A percentile compares a stretch with the other conserved stretches of the same genome.
phyloP scores from a whole-genome alignment of 352 stramenopile species.

The Phytophthora cajani region DNA sequence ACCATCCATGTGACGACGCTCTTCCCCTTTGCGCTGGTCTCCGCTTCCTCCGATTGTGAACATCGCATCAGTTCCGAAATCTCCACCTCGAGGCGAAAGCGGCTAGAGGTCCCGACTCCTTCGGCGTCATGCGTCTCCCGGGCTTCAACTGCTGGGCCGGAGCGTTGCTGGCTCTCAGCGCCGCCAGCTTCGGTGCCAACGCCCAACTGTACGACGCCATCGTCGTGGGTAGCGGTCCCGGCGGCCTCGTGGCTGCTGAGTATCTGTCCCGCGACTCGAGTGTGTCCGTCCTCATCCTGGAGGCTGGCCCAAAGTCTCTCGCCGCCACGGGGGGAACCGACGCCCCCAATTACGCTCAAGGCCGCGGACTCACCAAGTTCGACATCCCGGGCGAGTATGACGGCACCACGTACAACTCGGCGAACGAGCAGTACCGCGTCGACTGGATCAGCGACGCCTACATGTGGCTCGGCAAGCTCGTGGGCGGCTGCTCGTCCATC shows the following conservation, averaged over 20 bases:
- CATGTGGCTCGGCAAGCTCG: conserved; percentile 75
- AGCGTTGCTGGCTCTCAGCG: conserved; percentile 16
- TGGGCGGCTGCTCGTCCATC: conserved; percentile 84
- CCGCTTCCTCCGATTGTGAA: neutral
- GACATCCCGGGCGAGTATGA: conserved; percentile 76
- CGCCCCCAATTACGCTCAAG: conserved; percentile 47
- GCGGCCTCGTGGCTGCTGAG: conserved; percentile 65
- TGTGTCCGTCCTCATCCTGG: conserved; percentile 65
- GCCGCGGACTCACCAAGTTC: conserved; percentile 60
- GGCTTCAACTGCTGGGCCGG: conserved; percentile 2
- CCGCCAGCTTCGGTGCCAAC: neutral
- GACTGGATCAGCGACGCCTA: conserved; percentile 56
- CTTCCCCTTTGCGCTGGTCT: neutral
- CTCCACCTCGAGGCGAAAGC: conserved; percentile 1
- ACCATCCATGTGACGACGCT: conserved; percentile 2
- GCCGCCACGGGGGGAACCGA: conserved; percentile 54
- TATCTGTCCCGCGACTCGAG: conserved; percentile 56
- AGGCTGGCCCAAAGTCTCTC: conserved; percentile 57
- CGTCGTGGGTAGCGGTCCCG: conserved; percentile 62
- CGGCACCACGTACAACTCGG: conserved; percentile 46
- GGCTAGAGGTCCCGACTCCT: neutral
- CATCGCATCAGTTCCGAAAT: conserved; percentile 20
- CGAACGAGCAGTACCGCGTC: conserved; percentile 54
- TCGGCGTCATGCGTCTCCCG: conserved; percentile 19
- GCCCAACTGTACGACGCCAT: conserved; percentile 62